A percentile compares a stretch with the other conserved stretches of the same genome.
Evolutionary conservation across 768 basidiomycete genomes (phyloP).

Genomic region (Macrolepiota albuminosa): DNA sequence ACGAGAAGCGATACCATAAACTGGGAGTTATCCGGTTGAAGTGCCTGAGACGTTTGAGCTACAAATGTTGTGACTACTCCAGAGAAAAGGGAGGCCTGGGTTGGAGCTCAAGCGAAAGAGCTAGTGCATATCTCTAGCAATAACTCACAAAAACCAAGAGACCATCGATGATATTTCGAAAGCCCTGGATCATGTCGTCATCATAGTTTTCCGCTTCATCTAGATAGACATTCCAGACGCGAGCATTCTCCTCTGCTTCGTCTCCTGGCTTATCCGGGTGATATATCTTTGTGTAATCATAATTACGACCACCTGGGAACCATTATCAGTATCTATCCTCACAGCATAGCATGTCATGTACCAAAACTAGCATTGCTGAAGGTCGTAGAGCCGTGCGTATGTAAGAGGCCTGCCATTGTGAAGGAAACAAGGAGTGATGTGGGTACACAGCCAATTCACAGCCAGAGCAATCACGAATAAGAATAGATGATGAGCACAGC

Average conservation of each 20-base stretch:
- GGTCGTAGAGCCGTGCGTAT: not conserved
- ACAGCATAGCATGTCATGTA: not conserved
- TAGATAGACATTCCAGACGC: slow-evolving; percentile 14
- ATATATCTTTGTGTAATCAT: slow-evolving; percentile 12
- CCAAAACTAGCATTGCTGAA: not conserved
- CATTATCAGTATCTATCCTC: not conserved
- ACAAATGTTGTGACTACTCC: slow-evolving; percentile 17
- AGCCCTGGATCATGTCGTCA: slow-evolving; percentile 9
- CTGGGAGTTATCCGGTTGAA: slow-evolving; percentile 12
- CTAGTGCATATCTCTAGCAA: no score
- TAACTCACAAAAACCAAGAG: slow-evolving; percentile 1
- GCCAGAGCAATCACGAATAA: not conserved
- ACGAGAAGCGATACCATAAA: not conserved
- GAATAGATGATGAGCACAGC: not conserved
- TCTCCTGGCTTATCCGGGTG: slow-evolving; percentile 7
- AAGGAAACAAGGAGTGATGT: not conserved
- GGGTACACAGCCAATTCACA: not conserved
- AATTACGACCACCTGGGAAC: not conserved
- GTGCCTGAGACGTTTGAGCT: slow-evolving; percentile 15
- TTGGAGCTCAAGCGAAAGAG: slow-evolving; percentile 2
- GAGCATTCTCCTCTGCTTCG: slow-evolving; percentile 12
- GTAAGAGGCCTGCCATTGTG: not conserved
- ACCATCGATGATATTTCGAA: slow-evolving; percentile 13
- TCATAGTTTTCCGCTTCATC: slow-evolving; percentile 13
- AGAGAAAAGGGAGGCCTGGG: slow-evolving; percentile 18